These are phyloP conservation scores for Crithidia fasciculata DNA, from an alignment of 208 protist species.

Conservation along the genomic window DNA sequence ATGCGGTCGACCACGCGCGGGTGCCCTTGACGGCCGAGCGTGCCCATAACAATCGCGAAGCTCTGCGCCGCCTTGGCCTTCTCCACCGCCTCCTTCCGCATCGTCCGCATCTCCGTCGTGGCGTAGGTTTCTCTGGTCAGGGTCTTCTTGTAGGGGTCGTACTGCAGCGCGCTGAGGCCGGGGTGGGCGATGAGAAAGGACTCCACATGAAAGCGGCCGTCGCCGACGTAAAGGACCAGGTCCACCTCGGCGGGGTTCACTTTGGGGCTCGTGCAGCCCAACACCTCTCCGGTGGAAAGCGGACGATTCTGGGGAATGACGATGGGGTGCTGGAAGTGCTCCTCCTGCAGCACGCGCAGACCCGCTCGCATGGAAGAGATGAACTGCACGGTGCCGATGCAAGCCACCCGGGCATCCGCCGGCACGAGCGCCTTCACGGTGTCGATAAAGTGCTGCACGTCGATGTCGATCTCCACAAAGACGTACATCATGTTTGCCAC, in stretches of 20 bases:
- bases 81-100: slow-evolving; percentile 85
- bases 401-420: slow-evolving; percentile 69
- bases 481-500: slow-evolving; percentile 98
- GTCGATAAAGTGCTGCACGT: slow-evolving; percentile 97
- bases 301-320: slow-evolving; percentile 95
- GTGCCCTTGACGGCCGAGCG: slow-evolving; percentile 97
- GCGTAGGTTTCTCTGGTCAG: slow-evolving; percentile 95
- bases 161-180: slow-evolving; percentile 88
- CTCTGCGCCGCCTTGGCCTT: slow-evolving; percentile 75
- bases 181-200: slow-evolving; percentile 98
- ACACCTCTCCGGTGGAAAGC: slow-evolving; percentile 97
- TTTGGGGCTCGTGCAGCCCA: slow-evolving; percentile 98
- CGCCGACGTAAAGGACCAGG: slow-evolving; percentile 95
- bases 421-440: slow-evolving; percentile 94
- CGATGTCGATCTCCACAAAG: slow-evolving; percentile 99
- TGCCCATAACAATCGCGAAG: slow-evolving; percentile 97
- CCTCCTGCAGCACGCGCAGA: slow-evolving; percentile 66
- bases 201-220: slow-evolving; percentile 99
- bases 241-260: slow-evolving; percentile 76
- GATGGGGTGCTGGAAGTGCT: slow-evolving; percentile 84
- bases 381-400: slow-evolving; percentile 98
- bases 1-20: slow-evolving; percentile 94
- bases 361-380: slow-evolving; percentile 93
- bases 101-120: slow-evolving; percentile 89
- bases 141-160: slow-evolving; percentile 97